Percentiles rank a stretch among this genome's conserved stretches.
Evolutionary conservation across 371 early-diverging fungal species (phyloP).

Genomic region (Saksenaea oblongispora): DNA sequence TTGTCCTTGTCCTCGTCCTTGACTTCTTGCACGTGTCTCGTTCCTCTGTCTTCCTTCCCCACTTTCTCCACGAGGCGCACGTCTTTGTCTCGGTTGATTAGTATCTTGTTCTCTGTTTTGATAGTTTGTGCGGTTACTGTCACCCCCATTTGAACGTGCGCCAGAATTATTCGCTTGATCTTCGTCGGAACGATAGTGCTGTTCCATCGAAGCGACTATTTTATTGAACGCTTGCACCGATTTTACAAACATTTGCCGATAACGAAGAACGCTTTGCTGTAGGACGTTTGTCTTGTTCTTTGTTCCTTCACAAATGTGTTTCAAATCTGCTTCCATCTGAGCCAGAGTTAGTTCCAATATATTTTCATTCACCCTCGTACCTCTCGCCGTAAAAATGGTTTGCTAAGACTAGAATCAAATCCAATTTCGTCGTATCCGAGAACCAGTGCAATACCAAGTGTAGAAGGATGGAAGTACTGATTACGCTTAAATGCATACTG

Average conservation of each 20-base stretch:
- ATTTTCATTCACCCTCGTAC: conserved; percentile 30
- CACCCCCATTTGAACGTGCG: background rate
- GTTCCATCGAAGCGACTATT: conserved; percentile 48
- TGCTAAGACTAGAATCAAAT: conserved; percentile 79
- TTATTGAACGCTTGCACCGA: conserved; percentile 41
- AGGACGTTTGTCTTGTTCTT: conserved; percentile 63
- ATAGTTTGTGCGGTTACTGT: background rate
- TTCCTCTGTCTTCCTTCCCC: conserved; percentile 3
- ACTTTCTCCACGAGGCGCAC: background rate
- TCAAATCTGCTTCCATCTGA: conserved; percentile 45
- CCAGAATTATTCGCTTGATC: conserved; percentile 7
- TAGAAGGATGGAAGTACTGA: conserved; percentile 79
- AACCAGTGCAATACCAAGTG: conserved; percentile 92
- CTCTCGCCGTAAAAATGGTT: conserved; percentile 82
- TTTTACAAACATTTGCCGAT: conserved; percentile 64
- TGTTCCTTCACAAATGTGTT: conserved; percentile 67
- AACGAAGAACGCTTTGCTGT: conserved; percentile 55
- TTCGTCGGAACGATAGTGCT: conserved; percentile 34
- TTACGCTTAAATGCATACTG: conserved; percentile 83
- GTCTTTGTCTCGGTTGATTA: background rate
- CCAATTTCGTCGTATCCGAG: conserved; percentile 90
- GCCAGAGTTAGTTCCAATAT: background rate
- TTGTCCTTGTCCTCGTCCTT: conserved; percentile 13
- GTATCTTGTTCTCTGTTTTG: background rate
- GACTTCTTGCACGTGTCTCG: background rate